Conservation (phyloP, 331 rosid species). For the Malus hybrid region DNA sequence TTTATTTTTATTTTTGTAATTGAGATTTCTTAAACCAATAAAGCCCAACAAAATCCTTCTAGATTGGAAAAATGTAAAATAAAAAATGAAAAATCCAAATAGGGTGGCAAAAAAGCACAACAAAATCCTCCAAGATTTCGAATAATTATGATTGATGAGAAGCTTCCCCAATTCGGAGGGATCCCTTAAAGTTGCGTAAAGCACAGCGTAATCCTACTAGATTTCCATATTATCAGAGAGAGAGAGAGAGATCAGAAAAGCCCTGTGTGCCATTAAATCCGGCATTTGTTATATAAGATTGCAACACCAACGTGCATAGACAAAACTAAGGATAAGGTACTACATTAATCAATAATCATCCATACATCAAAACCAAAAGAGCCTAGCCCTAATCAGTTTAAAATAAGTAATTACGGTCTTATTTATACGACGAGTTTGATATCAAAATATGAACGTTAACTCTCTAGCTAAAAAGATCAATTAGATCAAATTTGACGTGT, state of each 20-base stretch:
- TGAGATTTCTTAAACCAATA: too few species aligned
- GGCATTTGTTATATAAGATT: neutral
- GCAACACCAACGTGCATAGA: neutral
- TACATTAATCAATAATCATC: neutral
- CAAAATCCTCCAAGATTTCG: conserved; percentile 1
- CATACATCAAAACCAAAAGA: neutral
- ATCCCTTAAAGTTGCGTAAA: neutral
- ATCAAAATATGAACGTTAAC: too few species aligned
- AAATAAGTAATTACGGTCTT: too few species aligned
- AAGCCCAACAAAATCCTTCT: too few species aligned
- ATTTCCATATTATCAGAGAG: neutral
- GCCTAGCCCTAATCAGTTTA: too few species aligned
- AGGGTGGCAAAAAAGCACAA: neutral
- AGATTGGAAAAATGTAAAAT: neutral
- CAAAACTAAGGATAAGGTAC: neutral
- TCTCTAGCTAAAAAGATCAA: fast-evolving
- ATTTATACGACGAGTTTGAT: too few species aligned
- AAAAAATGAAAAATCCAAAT: conserved; percentile 1
- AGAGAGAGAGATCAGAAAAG: neutral
- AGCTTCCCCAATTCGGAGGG: neutral
- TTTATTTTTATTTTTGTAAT: too few species aligned
- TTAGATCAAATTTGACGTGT: fast-evolving
- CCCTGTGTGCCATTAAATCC: neutral
- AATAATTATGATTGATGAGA: neutral
- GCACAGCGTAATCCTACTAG: conserved; percentile 19